These are phyloP conservation scores for Cryphonectria naterciae DNA, from an alignment of 2,329 filamentous ascomycete species.

Conservation along the genomic window DNA sequence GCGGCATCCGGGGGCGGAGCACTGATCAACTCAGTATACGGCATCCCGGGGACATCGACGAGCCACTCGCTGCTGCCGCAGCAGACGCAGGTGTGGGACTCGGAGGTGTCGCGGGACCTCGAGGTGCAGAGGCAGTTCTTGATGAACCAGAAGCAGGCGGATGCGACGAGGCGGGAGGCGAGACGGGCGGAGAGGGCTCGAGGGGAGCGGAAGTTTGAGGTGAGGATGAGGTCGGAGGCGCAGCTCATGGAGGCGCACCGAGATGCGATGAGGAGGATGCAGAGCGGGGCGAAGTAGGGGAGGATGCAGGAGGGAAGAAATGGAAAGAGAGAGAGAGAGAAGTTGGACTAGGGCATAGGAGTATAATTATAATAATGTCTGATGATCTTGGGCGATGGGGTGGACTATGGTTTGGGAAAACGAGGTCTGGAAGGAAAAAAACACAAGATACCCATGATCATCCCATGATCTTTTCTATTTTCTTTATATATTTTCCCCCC, in stretches of 20 bases:
- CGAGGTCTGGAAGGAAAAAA: not conserved
- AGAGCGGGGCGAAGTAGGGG: constrained; percentile 48
- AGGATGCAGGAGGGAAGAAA: not conserved
- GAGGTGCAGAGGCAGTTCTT: constrained; percentile 60
- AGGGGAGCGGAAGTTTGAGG: constrained; percentile 68
- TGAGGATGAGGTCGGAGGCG: constrained; percentile 71
- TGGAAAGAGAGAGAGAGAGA: too few species aligned
- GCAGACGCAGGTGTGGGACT: constrained; percentile 40
- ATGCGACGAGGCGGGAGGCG: constrained; percentile 62
- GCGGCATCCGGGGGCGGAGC: not conserved
- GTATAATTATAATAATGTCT: constrained; percentile 24
- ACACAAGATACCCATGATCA: constrained; percentile 24
- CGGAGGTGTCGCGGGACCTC: constrained; percentile 52
- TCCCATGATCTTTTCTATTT: not conserved
- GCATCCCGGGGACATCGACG: constrained; percentile 27
- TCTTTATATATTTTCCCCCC: not conserved
- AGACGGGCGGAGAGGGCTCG: constrained; percentile 61
- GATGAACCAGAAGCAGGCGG: constrained; percentile 65
- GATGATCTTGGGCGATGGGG: constrained; percentile 11
- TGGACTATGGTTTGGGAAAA: constrained; percentile 1
- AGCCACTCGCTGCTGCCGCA: constrained; percentile 29
- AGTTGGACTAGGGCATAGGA: not conserved
- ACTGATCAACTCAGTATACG: constrained; percentile 28
- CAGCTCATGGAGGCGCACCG: constrained; percentile 77
- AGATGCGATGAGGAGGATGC: constrained; percentile 80